Base-by-base conservation (phyloP, 2,329 filamentous ascomycete species). In the Knoxdaviesia capensis region DNA sequence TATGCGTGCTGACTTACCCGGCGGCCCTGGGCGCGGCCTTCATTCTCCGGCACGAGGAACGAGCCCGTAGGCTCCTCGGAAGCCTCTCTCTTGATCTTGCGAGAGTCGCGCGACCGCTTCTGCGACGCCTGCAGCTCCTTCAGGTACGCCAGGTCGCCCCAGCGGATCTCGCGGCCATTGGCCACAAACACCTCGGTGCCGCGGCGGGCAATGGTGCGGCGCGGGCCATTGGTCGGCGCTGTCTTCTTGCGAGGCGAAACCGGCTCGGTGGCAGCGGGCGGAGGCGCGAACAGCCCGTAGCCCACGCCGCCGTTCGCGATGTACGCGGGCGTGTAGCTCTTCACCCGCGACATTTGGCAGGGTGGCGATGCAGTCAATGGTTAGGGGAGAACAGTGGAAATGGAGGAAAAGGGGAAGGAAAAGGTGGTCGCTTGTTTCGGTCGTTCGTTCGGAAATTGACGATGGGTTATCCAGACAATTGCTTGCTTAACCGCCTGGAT, bases 131-230 rank as follows among this genome's bases (percentile, higher is more conserved):
- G 50, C 42, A 60, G 61, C 46, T 77, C 81, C 62, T 92, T 93
- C 53, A 96, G 58, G 45, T 78, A 74, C 41, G 76, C 74, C 43
- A 98, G 62, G 59, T 94, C 84, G 7, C 82, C 79, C 86, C 90
- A 98, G 57, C 87, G 72, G 46, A 98, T 80, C 58, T 96, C 84
- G 51, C 80, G 87, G 40, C 87, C 87, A 36, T 81, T 77, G 20
- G 86, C 87, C 8, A 85, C 77, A 55, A 96, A 96, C 7, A 96
- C 65, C 53, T 98, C 87, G 1, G 82, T 85, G 10, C 82, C 86
- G 45, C 88, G 70, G 40, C 73, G 75, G 7, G 86, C 87, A 51
- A 96, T 78, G 1, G 77, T 86, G 48, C 74, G 60, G 44, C 68
- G 64, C 7, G 74, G 71, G 11, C 73, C 71, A 28, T 33, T 38